Base-by-base conservation (phyloP, 495 filamentous ascomycete genomes). In the Penicillium subrubescens region DNA sequence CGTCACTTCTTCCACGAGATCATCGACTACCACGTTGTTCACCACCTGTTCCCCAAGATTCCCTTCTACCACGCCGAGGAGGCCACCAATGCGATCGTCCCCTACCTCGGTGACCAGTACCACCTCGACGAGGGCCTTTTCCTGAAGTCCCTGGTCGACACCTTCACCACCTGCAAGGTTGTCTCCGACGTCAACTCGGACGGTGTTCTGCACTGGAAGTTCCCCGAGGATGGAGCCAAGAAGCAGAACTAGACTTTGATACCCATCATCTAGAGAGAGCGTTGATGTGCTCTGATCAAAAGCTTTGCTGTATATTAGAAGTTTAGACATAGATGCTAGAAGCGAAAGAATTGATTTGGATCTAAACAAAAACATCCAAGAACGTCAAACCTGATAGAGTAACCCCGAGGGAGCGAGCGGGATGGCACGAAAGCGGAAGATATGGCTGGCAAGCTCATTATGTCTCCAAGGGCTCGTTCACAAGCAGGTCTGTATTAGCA, bases 31-130 rank as follows among this genome's bases (percentile, higher is more conserved):
- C 92, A 96, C 80, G 92, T 97, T 59, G 84, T 94, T 48, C 92
- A 97, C 82, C 92, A 96, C 83, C 90, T 92, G 73, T 87, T 95
- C 69, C 87, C 84, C 73, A 87, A 84, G 67, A 97, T 96, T 61
- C 93, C 92, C 57, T 96, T 96, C 79, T 96, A 97, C 81, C 86
- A 95, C 68, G 92, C 92, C 67, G 92, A 95, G 71, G 91, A 95
- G 79, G 93, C 93, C 44, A 89, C 89, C 59, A 87, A 92, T 62
- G 91, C 92, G 66, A 92, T 97, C 79, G 89, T 89, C 79, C 85
- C 87, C 44, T 83, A 94, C 69, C 92, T 97, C 83, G 92, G 92
- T 67, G 76, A 84, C 57, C 89, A 93, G 80, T 96, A 97, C 79
- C 88, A 39, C 34, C 46, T 68, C 29, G 67, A 70, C n/a, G 64